phyloP scores from a whole-genome alignment of 1,284 basidiomycete genomes.

The Thelephora terrestris region DNA sequence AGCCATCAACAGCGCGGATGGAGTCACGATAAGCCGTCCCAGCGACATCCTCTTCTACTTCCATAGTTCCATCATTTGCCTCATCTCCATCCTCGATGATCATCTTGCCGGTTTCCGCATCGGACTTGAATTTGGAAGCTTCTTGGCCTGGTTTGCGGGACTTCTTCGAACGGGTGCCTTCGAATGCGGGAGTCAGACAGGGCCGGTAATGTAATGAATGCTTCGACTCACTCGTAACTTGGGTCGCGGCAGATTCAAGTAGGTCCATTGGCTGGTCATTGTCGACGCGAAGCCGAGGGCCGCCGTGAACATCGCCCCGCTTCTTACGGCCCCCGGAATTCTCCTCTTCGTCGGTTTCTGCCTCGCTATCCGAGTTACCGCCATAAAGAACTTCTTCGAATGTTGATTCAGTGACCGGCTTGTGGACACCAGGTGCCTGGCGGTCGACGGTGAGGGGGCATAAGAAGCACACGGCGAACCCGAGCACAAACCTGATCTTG shows the following conservation, averaged over 20 bases:
- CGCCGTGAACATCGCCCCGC: slow-evolving; percentile 27
- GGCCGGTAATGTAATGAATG: not conserved
- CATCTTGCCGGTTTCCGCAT: slow-evolving; percentile 82
- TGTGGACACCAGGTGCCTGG: slow-evolving; percentile 18
- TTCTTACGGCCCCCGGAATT: slow-evolving; percentile 25
- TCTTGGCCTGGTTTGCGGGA: slow-evolving; percentile 80
- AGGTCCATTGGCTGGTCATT: slow-evolving; percentile 96
- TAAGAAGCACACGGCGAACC: not conserved
- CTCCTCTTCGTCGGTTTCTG: slow-evolving; percentile 65
- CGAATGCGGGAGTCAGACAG: slow-evolving; percentile 5
- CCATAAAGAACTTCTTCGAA: slow-evolving; percentile 96
- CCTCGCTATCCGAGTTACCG: slow-evolving; percentile 66
- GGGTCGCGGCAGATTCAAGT: slow-evolving; percentile 72
- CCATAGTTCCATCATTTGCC: slow-evolving; percentile 26
- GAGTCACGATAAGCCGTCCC: slow-evolving; percentile 83
- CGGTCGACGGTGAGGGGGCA: slow-evolving; percentile 17
- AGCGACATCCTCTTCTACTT: slow-evolving; percentile 43
- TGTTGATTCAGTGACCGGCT: slow-evolving; percentile 65
- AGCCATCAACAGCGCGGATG: slow-evolving; percentile 80
- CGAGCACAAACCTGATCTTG: slow-evolving; percentile 32
- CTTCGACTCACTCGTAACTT: slow-evolving; percentile 57
- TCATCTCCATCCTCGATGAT: slow-evolving; percentile 66
- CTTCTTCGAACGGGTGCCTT: slow-evolving; percentile 43
- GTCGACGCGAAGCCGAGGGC: slow-evolving; percentile 73
- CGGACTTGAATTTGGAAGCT: slow-evolving; percentile 79